Evolutionary conservation across 805 yeast species (phyloP), one percentile per base, ranked within the genome.

Genomic region (Zygotorulaspora florentina): DNA sequence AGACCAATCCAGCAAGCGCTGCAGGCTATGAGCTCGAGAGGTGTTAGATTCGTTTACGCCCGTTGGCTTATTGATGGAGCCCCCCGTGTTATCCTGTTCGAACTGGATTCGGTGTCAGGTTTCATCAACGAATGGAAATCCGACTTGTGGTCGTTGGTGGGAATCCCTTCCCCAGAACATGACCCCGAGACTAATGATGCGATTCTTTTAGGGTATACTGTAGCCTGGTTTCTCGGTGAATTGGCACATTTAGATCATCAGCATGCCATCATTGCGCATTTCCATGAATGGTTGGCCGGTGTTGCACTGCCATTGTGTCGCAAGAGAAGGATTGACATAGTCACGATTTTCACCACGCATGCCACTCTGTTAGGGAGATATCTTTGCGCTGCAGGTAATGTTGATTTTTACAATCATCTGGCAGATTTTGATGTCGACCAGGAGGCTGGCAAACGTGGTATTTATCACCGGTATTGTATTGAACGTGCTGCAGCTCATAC

Each of bases 281-380:
- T 86, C 66, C 99, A 91, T 71, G 99, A 91, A 71, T 91, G 99
- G 99, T 76, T 91, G 47, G 97, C 99, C 1, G 97, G 98, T 57
- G 89, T 93, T 38, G 96, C 96, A 0, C 72, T 93, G 49, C 97
- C 99, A 0, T 73, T 91, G 46, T 89, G 96, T 66, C 76, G 96
- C 59, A 87, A 87, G 67, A 81, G 98, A 60, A 79, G 88, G 59
- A 83, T 91, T 48, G 99, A 91, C 61, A 89, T 88, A 49, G 88
- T 96, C 48, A 90, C 99, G 20, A 85, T 91, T 52, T 91, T 91
- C 74, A 91, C 99, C 33, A 91, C 99, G 17, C 99, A 91, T 67
- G 99, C 99, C 2, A 91, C 99, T 9, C 72, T 91, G 52, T 75
- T 93, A 54, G 99, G 99, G 35, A 80, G 99, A 56, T 91, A 91